These are phyloP conservation scores for Imleria badia DNA, from an alignment of 768 basidiomycete species.

Conservation along the genomic window DNA sequence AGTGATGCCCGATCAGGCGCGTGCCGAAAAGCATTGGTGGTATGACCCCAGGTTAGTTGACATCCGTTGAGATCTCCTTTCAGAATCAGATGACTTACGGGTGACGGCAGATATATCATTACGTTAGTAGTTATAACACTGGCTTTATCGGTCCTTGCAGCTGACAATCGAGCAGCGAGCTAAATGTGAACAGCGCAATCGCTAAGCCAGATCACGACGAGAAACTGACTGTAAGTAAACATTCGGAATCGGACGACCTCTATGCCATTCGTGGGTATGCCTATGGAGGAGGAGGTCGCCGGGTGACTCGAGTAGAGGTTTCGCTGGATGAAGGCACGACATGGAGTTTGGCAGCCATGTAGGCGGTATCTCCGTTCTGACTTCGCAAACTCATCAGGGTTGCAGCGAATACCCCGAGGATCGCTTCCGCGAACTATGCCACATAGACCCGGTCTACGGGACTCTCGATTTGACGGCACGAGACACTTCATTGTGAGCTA, in stretches of 20 bases:
- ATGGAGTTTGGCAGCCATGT: constrained; percentile 49
- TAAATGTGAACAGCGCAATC: constrained; percentile 61
- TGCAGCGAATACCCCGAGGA: constrained; percentile 50
- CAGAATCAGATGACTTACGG: neutral
- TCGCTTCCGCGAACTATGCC: constrained; percentile 39
- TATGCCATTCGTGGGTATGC: constrained; percentile 58
- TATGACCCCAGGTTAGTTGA: constrained; percentile 43
- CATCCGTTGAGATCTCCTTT: neutral
- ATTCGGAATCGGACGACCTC: neutral
- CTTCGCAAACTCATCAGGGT: constrained; percentile 1
- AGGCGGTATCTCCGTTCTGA: neutral
- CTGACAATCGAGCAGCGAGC: constrained; percentile 43
- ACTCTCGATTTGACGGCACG: constrained; percentile 45
- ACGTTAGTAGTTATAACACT: constrained; percentile 23
- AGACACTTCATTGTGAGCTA: constrained; percentile 47
- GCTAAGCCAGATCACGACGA: constrained; percentile 58
- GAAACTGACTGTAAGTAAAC: constrained; percentile 23
- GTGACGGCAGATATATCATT: constrained; percentile 28
- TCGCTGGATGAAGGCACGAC: constrained; percentile 51
- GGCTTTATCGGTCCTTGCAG: neutral
- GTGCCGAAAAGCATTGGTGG: constrained; percentile 55
- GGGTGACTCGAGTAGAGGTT: constrained; percentile 57
- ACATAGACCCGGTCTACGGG: constrained; percentile 46
- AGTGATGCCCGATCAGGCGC: constrained; percentile 50
- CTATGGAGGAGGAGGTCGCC: constrained; percentile 59